phyloP scores from a whole-genome alignment of 108 stramenopile species.

The Mediolabrus comicus region DNA sequence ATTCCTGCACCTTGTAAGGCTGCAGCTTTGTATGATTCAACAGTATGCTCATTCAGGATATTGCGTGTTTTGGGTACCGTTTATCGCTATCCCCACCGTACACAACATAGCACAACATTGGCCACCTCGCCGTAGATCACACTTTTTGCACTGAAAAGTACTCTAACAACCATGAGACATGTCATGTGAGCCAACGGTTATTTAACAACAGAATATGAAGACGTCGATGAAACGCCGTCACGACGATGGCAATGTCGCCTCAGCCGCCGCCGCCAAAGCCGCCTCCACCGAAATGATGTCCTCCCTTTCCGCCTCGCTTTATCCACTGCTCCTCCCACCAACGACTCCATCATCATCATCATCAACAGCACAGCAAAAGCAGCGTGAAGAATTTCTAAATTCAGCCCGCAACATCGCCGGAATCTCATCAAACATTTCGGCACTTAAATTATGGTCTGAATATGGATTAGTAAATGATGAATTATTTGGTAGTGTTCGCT shows the following conservation, averaged over 20 bases:
- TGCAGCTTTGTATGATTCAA: conserved; percentile 53
- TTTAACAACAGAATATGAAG: too few species aligned
- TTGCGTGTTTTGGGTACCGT: too few species aligned
- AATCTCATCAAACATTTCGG: background rate
- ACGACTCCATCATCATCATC: background rate
- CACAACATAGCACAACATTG: too few species aligned
- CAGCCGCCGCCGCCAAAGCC: conserved; percentile 1
- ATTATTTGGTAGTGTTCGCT: background rate
- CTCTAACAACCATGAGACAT: too few species aligned
- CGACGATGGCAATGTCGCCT: background rate
- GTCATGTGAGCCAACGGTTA: too few species aligned
- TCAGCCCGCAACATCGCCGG: background rate
- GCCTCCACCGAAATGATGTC: background rate
- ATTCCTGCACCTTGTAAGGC: conserved; percentile 62
- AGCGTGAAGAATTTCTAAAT: background rate
- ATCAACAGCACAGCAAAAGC: background rate
- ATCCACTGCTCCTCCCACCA: background rate
- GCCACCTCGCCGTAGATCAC: too few species aligned
- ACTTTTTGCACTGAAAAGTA: too few species aligned
- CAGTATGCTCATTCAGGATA: too few species aligned
- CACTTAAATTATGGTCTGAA: background rate
- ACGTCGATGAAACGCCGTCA: background rate
- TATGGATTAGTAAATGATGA: background rate
- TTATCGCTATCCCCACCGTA: too few species aligned
- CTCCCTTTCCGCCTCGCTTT: background rate